phyloP scores from a whole-genome alignment of 2,329 filamentous ascomycete species.

The Penicillium sp. region DNA sequence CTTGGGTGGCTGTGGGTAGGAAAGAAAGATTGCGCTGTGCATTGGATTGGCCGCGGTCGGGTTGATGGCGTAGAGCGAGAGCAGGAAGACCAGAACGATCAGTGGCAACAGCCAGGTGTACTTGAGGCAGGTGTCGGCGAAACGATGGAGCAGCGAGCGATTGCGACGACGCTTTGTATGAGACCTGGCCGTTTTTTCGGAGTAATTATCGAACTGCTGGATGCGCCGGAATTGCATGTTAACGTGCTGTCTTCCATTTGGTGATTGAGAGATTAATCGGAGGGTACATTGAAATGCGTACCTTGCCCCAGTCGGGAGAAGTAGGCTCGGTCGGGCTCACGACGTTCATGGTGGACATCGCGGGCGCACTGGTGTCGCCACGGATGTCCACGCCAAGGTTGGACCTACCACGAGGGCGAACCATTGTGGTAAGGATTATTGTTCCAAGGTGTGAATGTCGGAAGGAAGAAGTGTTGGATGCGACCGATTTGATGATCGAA shows the following conservation, averaged over 20 bases:
- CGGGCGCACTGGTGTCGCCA: conserved; percentile 48
- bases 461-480: neutral
- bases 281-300: conserved; percentile 14
- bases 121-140: conserved; percentile 42
- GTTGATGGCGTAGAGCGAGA: conserved; percentile 70
- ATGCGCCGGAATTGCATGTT: neutral
- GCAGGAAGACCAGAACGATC: conserved; percentile 63
- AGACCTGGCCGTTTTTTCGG: conserved; percentile 33
- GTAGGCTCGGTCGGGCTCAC: conserved; percentile 33
- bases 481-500: neutral
- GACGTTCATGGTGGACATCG: conserved; percentile 47
- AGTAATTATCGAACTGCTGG: conserved; percentile 23
- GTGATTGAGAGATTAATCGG: neutral
- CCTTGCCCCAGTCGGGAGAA: conserved; percentile 32
- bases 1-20: conserved; percentile 70
- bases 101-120: conserved; percentile 70
- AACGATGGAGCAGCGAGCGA: conserved; percentile 45
- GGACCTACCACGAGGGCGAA: conserved; percentile 44
- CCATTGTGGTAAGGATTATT: conserved; percentile 28
- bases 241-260: neutral
- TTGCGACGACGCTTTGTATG: conserved; percentile 47
- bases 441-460: neutral
- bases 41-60: conserved; percentile 77
- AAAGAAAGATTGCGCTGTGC: conserved; percentile 82
- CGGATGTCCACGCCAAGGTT: conserved; percentile 49